Conservation (phyloP, 2,329 filamentous ascomycete genomes). For the Botrytis porri region DNA sequence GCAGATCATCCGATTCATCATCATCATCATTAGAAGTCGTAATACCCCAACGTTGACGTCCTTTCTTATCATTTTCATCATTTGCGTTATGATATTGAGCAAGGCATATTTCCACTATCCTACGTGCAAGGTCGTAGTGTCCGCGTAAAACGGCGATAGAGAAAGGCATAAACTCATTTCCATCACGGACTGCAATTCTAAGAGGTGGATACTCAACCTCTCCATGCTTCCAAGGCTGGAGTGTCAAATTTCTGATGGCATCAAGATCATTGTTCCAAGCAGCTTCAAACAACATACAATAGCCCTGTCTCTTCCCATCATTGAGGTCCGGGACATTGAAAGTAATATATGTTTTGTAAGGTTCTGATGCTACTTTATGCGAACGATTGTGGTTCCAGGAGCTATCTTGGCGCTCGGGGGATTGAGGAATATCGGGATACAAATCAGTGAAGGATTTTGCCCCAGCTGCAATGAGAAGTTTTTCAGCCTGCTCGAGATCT, state of each 20-base stretch:
- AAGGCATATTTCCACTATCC: constrained; percentile 66
- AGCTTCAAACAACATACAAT: constrained; percentile 68
- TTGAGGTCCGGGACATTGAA: constrained; percentile 45
- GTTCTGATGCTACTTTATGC: constrained; percentile 1
- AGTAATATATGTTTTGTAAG: constrained; percentile 27
- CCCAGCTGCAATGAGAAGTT: constrained; percentile 52
- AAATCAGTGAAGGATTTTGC: constrained; percentile 67
- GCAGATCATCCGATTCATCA: constrained; percentile 38
- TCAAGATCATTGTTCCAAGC: constrained; percentile 68
- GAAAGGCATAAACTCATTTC: constrained; percentile 51
- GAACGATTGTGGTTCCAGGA: background rate
- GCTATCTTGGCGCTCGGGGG: background rate
- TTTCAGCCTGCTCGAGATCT: constrained; percentile 55
- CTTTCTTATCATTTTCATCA: constrained; percentile 16
- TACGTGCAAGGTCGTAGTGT: constrained; percentile 60
- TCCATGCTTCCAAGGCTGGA: constrained; percentile 52
- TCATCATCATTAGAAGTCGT: constrained; percentile 43
- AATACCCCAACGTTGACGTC: constrained; percentile 41
- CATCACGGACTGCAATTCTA: constrained; percentile 59
- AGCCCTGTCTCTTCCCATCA: constrained; percentile 54
- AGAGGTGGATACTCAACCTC: constrained; percentile 57
- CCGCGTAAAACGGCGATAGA: constrained; percentile 65
- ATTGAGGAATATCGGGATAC: constrained; percentile 49
- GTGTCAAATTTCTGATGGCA: constrained; percentile 62
- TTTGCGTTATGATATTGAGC: constrained; percentile 62